Evolutionary conservation across 78 protist species (phyloP).

Genomic region (Dictyostelium purpureum): DNA sequence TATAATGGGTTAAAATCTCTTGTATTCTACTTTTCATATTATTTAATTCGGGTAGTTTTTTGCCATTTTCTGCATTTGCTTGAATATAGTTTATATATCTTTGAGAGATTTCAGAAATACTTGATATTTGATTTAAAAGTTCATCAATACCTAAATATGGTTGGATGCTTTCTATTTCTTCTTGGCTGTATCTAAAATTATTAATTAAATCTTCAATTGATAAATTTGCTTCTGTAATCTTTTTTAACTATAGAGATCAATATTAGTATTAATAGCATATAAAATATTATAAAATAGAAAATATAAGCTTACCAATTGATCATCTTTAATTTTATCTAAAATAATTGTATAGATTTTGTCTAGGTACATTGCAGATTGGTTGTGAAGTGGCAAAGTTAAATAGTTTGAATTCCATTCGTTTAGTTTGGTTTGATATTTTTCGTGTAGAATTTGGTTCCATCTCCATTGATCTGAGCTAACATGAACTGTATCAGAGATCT

Average conservation of each 20-base stretch:
- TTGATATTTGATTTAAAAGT: slow-evolving; percentile 17
- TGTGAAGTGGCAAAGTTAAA: slow-evolving; percentile 27
- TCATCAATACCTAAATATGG: slow-evolving; percentile 46
- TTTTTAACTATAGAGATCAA: not conserved
- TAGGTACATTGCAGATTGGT: slow-evolving; percentile 42
- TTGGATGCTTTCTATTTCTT: slow-evolving; percentile 15
- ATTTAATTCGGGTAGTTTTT: slow-evolving; percentile 28
- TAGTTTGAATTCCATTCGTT: slow-evolving; percentile 2
- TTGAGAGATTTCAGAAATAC: slow-evolving; percentile 46
- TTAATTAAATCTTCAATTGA: slow-evolving; percentile 41
- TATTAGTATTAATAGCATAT: not conserved
- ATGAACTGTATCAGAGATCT: not conserved
- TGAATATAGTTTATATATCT: slow-evolving; percentile 39
- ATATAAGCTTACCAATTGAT: not conserved
- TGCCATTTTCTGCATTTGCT: not conserved
- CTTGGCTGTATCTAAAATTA: slow-evolving; percentile 13
- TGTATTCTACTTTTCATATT: slow-evolving; percentile 19
- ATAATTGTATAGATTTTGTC: slow-evolving; percentile 47
- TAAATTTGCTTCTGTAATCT: slow-evolving; percentile 5
- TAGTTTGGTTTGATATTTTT: slow-evolving; percentile 1
- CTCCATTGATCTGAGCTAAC: slow-evolving; percentile 4
- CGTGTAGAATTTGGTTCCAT: slow-evolving; percentile 35
- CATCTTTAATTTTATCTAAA: slow-evolving; percentile 48
- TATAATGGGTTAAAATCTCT: slow-evolving; percentile 27
- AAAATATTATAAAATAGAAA: not conserved